Conservation (phyloP, 352 stramenopile genomes). For the Globisporangium camurandrum region DNA sequence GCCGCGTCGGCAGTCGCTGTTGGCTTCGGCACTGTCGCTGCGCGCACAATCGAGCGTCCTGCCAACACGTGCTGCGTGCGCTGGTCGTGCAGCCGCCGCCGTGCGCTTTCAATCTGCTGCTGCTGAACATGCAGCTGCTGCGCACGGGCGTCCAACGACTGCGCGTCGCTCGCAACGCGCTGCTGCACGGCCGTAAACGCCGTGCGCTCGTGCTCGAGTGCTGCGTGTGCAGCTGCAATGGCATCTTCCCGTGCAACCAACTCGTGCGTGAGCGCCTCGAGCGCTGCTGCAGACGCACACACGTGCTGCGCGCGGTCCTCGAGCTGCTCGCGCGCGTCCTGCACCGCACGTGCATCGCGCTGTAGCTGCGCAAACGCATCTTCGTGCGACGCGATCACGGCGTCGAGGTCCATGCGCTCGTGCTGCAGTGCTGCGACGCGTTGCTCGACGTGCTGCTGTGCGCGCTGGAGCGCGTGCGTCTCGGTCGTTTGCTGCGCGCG, state of each 20-base stretch:
- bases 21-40: conserved; percentile 2
- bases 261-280: conserved; percentile 16
- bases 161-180: conserved; percentile 27
- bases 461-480: conserved; percentile 20
- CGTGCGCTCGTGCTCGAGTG: conserved; percentile 1
- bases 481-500: conserved; percentile 26
- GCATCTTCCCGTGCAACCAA: conserved; percentile 10
- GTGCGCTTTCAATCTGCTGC: conserved; percentile 42
- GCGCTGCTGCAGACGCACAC: conserved; percentile 12
- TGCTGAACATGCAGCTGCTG: conserved; percentile 39
- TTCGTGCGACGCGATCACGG: conserved; percentile 35
- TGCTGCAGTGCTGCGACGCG: conserved; percentile 10
- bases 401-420: conserved; percentile 34
- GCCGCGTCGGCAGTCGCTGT: neutral
- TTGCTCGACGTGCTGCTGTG: conserved; percentile 3
- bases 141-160: conserved; percentile 44
- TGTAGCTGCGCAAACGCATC: conserved; percentile 34
- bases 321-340: conserved; percentile 21
- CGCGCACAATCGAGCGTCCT: no score
- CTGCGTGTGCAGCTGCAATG: neutral
- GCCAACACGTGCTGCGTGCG: conserved; percentile 26
- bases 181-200: conserved; percentile 23
- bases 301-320: conserved; percentile 15
- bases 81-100: conserved; percentile 35
- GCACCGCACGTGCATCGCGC: conserved; percentile 17